Conservation (phyloP, 2,329 filamentous ascomycete genomes). For the Hypoxylon sp. region DNA sequence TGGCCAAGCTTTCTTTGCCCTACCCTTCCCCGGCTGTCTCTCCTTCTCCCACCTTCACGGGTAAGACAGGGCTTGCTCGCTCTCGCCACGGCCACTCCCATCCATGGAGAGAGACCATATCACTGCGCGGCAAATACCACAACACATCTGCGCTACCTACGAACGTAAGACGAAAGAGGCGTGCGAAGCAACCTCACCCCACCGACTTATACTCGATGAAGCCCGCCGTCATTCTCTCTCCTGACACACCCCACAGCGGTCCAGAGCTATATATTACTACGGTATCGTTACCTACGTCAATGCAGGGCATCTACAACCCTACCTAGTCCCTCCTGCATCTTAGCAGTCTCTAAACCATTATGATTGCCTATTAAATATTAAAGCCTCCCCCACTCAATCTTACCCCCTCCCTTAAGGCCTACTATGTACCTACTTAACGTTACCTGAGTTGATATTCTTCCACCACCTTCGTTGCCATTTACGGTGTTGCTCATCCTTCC, state of each 20-base stretch:
- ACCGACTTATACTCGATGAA: slow-evolving; percentile 32
- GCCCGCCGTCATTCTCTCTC: slow-evolving; percentile 19
- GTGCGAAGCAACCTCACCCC: slow-evolving; percentile 43
- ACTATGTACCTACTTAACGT: slow-evolving; percentile 5
- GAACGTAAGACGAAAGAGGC: slow-evolving; percentile 25
- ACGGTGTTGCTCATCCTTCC: slow-evolving; percentile 12
- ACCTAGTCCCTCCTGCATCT: slow-evolving; percentile 21
- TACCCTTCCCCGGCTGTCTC: neutral
- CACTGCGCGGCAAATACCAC: slow-evolving; percentile 24
- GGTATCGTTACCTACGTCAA: slow-evolving; percentile 37
- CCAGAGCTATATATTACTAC: slow-evolving; percentile 29
- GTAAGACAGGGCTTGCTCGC: neutral
- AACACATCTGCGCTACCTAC: slow-evolving; percentile 19
- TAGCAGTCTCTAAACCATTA: slow-evolving; percentile 8
- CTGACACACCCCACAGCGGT: slow-evolving; percentile 14
- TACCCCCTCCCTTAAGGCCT: slow-evolving; percentile 19
- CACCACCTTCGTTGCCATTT: slow-evolving; percentile 22
- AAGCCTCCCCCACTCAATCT: slow-evolving; percentile 30
- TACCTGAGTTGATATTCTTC: slow-evolving; percentile 21
- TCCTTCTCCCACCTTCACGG: neutral
- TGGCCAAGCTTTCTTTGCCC: slow-evolving; percentile 13
- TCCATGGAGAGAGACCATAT: neutral
- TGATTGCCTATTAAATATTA: slow-evolving; percentile 31
- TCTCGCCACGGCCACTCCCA: slow-evolving; percentile 4
- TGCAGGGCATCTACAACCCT: slow-evolving; percentile 28